Conservation (phyloP, 148 eudicot genomes). For the Heliamphora exappendiculata region DNA sequence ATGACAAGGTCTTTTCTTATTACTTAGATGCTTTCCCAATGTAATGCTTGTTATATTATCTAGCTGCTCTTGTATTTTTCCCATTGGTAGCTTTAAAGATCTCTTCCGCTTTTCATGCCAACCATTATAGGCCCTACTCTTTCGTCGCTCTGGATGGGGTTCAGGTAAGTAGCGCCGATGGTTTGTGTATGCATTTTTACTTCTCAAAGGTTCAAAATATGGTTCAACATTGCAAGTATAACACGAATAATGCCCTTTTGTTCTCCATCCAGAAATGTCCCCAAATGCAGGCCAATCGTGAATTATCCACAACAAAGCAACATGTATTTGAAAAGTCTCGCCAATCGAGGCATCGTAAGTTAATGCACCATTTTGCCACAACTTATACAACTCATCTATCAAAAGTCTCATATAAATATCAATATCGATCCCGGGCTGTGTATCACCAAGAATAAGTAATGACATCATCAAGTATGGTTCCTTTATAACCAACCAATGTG, state of each 20-base stretch:
- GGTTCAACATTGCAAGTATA: neutral
- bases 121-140: neutral
- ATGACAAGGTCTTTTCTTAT: neutral
- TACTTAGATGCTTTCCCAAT: neutral
- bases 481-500: too few relatives aligned
- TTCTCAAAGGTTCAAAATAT: neutral
- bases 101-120: neutral
- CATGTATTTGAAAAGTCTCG: too few relatives aligned
- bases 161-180: neutral
- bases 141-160: neutral
- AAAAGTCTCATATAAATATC: too few relatives aligned
- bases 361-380: too few relatives aligned
- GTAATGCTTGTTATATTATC: neutral
- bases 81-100: neutral
- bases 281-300: constrained; percentile 1
- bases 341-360: too few relatives aligned
- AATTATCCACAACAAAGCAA: neutral
- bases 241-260: neutral
- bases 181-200: neutral
- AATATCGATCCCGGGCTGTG: too few relatives aligned
- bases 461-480: too few relatives aligned
- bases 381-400: too few relatives aligned
- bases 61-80: neutral
- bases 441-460: too few relatives aligned
- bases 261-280: neutral